Percentiles rank a stretch among this genome's conserved stretches.
Conservation (phyloP, 1,284 basidiomycete species). For the Amylostereum chailletii region DNA sequence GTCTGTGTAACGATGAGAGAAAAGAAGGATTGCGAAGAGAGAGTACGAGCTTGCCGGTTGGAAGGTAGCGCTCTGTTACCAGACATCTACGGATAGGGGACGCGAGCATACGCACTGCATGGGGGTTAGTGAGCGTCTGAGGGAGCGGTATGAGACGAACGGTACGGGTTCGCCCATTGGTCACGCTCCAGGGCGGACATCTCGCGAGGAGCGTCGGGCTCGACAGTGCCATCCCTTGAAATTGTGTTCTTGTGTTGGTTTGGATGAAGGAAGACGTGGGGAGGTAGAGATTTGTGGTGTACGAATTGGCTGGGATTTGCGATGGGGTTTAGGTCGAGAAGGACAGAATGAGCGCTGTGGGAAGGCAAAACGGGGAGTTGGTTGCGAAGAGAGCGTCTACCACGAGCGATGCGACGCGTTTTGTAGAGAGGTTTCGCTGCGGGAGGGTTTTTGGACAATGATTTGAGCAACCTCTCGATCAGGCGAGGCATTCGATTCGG, state of each 20-base stretch:
- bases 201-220: slow-evolving; percentile 33
- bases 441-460: too few species aligned
- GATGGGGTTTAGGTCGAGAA: slow-evolving; percentile 49
- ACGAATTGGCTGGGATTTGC: slow-evolving; percentile 34
- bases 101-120: slow-evolving; percentile 61
- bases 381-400: too few species aligned
- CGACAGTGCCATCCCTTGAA: slow-evolving; percentile 10
- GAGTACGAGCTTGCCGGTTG: slow-evolving; percentile 37
- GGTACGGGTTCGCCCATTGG: slow-evolving; percentile 68
- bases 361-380: slow-evolving; percentile 26
- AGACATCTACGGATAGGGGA: slow-evolving; percentile 51
- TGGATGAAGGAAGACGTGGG: slow-evolving; percentile 27
- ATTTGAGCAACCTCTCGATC: too few species aligned
- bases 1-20: slow-evolving; percentile 30
- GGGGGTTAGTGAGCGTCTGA: neutral
- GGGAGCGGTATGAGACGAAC: slow-evolving; percentile 29
- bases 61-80: slow-evolving; percentile 41
- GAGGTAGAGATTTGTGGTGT: slow-evolving; percentile 52
- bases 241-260: slow-evolving; percentile 10
- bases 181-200: slow-evolving; percentile 55
- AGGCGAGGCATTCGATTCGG: too few species aligned
- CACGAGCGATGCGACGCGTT: slow-evolving; percentile 27
- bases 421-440: slow-evolving; percentile 8
- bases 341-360: slow-evolving; percentile 42
- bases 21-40: neutral